phyloP scores from a whole-genome alignment of 1,284 basidiomycete genomes.

The Rhodotorula mucilaginosa region DNA sequence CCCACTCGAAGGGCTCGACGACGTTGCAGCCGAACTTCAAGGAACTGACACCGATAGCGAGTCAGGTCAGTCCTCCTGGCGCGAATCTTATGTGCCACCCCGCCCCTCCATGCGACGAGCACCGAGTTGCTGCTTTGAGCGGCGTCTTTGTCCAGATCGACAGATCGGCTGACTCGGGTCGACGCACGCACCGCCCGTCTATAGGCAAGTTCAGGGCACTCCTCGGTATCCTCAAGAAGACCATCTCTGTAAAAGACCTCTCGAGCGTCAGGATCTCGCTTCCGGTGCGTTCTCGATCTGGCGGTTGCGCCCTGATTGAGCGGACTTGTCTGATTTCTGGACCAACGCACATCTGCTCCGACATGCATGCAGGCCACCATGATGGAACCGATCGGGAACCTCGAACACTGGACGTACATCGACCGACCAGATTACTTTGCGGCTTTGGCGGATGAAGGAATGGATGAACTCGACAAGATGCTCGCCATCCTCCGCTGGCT shows the following conservation, averaged over 20 bases:
- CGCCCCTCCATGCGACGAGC: too few relatives aligned
- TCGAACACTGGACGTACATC: conserved; percentile 91
- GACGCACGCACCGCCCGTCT: not conserved
- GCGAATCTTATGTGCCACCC: too few relatives aligned
- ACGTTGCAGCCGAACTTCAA: conserved; percentile 1
- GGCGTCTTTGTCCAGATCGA: not conserved
- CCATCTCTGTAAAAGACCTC: conserved; percentile 34
- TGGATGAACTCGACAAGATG: conserved; percentile 84
- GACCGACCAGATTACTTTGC: conserved; percentile 76
- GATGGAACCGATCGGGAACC: conserved; percentile 79
- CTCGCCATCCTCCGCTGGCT: conserved; percentile 79
- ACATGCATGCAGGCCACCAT: conserved; percentile 11
- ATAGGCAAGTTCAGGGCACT: conserved; percentile 31
- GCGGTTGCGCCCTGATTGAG: too few relatives aligned
- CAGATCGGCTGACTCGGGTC: not conserved
- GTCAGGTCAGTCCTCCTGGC: not conserved
- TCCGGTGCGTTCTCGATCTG: conserved; percentile 13
- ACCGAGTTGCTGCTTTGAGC: not conserved
- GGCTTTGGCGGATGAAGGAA: conserved; percentile 31
- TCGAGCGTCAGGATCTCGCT: conserved; percentile 27
- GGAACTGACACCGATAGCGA: conserved; percentile 13
- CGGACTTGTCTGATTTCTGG: too few relatives aligned
- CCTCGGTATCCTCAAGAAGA: conserved; percentile 33
- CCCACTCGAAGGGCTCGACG: not conserved
- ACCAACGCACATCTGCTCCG: too few relatives aligned